Percentiles rank a stretch among this genome's conserved stretches.
These are phyloP conservation scores for Penicillium sclerotiorum DNA, from an alignment of 2,329 filamentous ascomycete species.

Conservation along the genomic window DNA sequence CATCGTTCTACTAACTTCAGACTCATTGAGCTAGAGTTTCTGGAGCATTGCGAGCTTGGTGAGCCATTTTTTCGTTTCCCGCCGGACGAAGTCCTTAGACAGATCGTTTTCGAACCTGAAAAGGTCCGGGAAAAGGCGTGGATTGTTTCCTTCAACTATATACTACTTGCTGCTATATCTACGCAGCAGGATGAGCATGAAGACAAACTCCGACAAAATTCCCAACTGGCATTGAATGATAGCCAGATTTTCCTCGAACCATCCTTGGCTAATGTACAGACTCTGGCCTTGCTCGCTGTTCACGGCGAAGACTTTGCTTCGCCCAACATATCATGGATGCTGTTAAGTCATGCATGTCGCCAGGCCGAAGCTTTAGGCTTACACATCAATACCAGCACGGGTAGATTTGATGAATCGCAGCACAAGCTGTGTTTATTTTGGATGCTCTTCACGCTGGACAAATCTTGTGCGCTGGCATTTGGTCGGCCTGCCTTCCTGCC, in stretches of 20 bases:
- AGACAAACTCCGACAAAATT: slow-evolving; percentile 7
- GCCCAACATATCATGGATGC: slow-evolving; percentile 19
- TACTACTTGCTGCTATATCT: slow-evolving; percentile 9
- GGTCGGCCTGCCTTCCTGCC: slow-evolving; percentile 17
- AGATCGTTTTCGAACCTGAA: slow-evolving; percentile 17
- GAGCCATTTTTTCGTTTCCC: slow-evolving; percentile 4
- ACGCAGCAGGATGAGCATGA: slow-evolving; percentile 1
- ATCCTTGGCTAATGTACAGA: slow-evolving; percentile 11
- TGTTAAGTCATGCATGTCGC: slow-evolving; percentile 18
- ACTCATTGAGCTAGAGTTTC: background rate
- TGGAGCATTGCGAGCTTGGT: background rate
- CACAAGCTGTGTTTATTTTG: slow-evolving; percentile 17
- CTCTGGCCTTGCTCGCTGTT: slow-evolving; percentile 10
- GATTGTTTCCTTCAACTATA: slow-evolving; percentile 19
- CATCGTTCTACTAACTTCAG: background rate
- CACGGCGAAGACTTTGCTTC: slow-evolving; percentile 20
- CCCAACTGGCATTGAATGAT: slow-evolving; percentile 14
- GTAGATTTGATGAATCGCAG: background rate
- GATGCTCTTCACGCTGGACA: slow-evolving; percentile 17
- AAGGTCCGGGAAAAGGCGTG: slow-evolving; percentile 15
- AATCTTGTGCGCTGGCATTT: slow-evolving; percentile 20
- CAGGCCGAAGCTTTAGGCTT: slow-evolving; percentile 18
- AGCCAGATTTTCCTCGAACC: slow-evolving; percentile 19
- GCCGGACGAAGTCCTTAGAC: background rate
- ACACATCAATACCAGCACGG: background rate